Percentiles rank a stretch among this genome's conserved stretches.
These are phyloP conservation scores for Hyphodiscus sp. DNA, from an alignment of 2,329 filamentous ascomycete species.

Conservation along the genomic window DNA sequence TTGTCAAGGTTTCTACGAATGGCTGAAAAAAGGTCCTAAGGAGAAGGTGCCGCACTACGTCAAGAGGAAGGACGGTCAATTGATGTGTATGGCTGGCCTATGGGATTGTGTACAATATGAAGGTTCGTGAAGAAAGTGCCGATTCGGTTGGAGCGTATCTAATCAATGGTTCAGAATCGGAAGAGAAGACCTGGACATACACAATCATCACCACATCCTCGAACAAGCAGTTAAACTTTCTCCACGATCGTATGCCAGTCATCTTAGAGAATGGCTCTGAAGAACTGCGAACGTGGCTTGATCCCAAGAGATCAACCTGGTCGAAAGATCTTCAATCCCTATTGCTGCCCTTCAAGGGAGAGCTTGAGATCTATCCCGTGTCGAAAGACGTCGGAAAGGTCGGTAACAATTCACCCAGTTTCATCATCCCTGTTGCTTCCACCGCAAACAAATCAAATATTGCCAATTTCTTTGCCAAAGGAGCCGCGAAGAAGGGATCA, in stretches of 20 bases:
- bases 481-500: slow-evolving; percentile 11
- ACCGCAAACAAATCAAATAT: slow-evolving; percentile 90
- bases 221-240: slow-evolving; percentile 73
- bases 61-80: slow-evolving; percentile 70
- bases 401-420: slow-evolving; percentile 79
- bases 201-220: slow-evolving; percentile 89
- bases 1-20: slow-evolving; percentile 93
- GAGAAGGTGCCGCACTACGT: slow-evolving; percentile 82
- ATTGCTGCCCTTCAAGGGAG: slow-evolving; percentile 71
- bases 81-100: slow-evolving; percentile 81
- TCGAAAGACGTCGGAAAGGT: slow-evolving; percentile 89
- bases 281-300: slow-evolving; percentile 67
- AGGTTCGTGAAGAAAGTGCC: slow-evolving; percentile 37
- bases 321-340: slow-evolving; percentile 68
- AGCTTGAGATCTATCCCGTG: slow-evolving; percentile 81
- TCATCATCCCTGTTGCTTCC: slow-evolving; percentile 77
- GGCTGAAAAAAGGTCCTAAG: slow-evolving; percentile 70
- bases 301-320: slow-evolving; percentile 68
- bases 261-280: slow-evolving; percentile 74
- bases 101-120: slow-evolving; percentile 87
- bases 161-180: slow-evolving; percentile 37
- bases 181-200: slow-evolving; percentile 76
- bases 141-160: neutral
- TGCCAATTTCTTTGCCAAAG: slow-evolving; percentile 78
- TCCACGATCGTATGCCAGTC: slow-evolving; percentile 95